Base-by-base conservation (phyloP, 805 yeast genomes). In the Ogataea thermomethanolica region DNA sequence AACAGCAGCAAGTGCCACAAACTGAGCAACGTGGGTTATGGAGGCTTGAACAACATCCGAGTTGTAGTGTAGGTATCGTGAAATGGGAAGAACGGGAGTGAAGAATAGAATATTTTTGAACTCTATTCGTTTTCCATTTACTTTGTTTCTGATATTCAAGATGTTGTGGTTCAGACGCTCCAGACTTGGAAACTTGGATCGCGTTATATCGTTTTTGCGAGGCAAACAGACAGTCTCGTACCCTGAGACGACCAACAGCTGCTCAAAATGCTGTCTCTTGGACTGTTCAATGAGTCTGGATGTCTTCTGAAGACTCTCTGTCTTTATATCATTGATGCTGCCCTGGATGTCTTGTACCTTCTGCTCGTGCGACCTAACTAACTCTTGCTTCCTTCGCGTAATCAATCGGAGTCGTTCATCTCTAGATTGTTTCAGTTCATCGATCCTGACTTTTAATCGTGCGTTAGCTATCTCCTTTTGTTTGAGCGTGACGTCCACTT, bases 11-110 rank as follows among this genome's bases (percentile, higher is more conserved):
- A 45, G 35, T 7, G 35, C 17, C 0, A 53, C 29, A 25, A 61
- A 52, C 13, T 35, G 38, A 6, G 53, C 29, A 1, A 59, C 24
- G 5, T 45, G 49, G 11, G 41, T 46, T 8, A 63, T 21, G 4
- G 60, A 55, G 8, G 45, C 39, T 30, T 51, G 52, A 8, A 62
- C 46, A 3, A 54, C 10, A 7, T 46, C 41, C 3, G 53, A 33
- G 1, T 57, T 41, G 35, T 54, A 59, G 8, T 44, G 23, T 1
- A 56, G 14, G 32, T 45, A 50, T 7, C 44, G 37, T 2, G 46
- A 34, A 1, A 60, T 25, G 2, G 61, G 53, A 8, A 63, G 17
- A 1, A 63, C 45, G 1, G 67, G 67, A 1, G 44, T 35, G 27
- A 51, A 58, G n/a, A 50, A 39, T 3, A 64, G 36, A 4, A 43